phyloP scores from a whole-genome alignment of 1,284 basidiomycete species.

The Hemileia vastatrix region DNA sequence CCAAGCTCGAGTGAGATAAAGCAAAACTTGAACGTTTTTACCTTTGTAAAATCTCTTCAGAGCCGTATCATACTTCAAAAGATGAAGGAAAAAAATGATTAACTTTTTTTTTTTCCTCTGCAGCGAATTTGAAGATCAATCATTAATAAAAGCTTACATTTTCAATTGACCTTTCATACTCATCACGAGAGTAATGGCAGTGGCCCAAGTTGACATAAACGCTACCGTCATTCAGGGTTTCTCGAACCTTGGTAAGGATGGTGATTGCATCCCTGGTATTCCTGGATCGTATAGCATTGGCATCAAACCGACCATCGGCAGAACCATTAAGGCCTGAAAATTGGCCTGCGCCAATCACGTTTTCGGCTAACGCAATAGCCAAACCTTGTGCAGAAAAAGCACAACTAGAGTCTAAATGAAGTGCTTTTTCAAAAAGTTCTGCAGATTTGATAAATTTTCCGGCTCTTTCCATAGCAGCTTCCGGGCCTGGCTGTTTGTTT shows the following conservation, averaged over 20 bases:
- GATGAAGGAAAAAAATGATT: too few relatives aligned
- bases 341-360: slow-evolving; percentile 56
- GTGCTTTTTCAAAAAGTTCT: slow-evolving; percentile 80
- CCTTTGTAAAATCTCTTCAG: slow-evolving; percentile 61
- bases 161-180: slow-evolving; percentile 86
- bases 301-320: slow-evolving; percentile 9
- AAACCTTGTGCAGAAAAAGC: slow-evolving; percentile 85
- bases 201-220: slow-evolving; percentile 93
- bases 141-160: slow-evolving; percentile 62
- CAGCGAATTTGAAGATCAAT: too few relatives aligned
- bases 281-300: slow-evolving; percentile 51
- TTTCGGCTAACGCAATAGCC: slow-evolving; percentile 82
- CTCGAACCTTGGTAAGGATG: slow-evolving; percentile 76
- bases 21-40: slow-evolving; percentile 60
- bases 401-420: slow-evolving; percentile 68
- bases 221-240: slow-evolving; percentile 69
- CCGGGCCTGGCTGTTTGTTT: slow-evolving; percentile 50
- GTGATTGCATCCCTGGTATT: slow-evolving; percentile 73
- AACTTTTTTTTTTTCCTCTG: too few relatives aligned
- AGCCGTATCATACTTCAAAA: slow-evolving; percentile 87
- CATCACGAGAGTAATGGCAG: slow-evolving; percentile 78
- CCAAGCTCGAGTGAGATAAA: slow-evolving; percentile 79
- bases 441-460: slow-evolving; percentile 68
- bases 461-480: slow-evolving; percentile 60
- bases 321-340: slow-evolving; percentile 38